Evolutionary conservation across 176 grass and related monocot species (phyloP).

Genomic region (Lolium multiflorum): DNA sequence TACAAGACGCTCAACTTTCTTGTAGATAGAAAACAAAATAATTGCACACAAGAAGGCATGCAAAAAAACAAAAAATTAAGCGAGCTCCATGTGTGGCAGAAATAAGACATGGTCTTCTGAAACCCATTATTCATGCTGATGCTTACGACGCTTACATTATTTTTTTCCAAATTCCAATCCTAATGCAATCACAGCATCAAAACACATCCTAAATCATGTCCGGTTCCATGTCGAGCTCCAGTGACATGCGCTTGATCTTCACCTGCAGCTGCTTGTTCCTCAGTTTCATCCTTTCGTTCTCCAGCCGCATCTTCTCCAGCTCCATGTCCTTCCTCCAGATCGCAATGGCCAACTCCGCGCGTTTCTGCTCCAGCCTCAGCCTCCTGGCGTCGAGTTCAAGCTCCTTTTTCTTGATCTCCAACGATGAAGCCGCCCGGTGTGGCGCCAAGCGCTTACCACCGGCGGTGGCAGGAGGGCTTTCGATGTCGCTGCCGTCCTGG

Average conservation of each 20-base stretch:
- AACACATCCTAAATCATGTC: background rate
- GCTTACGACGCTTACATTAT: background rate
- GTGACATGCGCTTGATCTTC: background rate
- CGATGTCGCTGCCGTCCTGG: background rate
- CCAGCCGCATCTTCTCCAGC: slow-evolving; percentile 7
- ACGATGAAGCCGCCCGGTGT: background rate
- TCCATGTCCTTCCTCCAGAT: background rate
- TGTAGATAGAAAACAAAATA: background rate
- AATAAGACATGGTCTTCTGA: background rate
- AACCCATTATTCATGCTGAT: background rate
- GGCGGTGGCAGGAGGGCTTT: background rate
- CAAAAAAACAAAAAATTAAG: background rate
- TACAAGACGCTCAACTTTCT: background rate
- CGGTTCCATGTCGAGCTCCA: background rate
- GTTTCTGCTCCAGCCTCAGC: slow-evolving; percentile 4
- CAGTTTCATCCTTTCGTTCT: background rate
- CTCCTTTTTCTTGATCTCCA: background rate
- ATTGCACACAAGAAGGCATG: background rate
- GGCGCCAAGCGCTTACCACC: background rate
- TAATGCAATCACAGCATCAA: background rate
- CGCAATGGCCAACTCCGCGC: background rate
- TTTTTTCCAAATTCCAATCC: background rate
- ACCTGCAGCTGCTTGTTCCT: background rate
- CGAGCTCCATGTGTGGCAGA: background rate
- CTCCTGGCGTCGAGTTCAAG: background rate